phyloP scores from a whole-genome alignment of 352 stramenopile genomes.

The Peronospora destructor region DNA sequence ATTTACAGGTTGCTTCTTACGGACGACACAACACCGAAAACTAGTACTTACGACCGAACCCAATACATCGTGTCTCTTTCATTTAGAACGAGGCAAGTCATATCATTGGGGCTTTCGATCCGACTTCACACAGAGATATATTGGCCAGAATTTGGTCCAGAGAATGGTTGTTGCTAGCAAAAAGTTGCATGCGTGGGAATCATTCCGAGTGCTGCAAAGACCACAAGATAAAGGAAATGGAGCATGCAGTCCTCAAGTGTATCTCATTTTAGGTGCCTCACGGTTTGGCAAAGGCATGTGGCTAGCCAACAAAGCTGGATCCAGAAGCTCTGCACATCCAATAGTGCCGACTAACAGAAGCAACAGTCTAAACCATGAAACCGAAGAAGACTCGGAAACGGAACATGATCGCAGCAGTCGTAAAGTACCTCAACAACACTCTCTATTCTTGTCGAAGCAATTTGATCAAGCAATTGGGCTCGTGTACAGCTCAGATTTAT shows the following conservation, averaged over 20 bases:
- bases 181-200: conserved; percentile 66
- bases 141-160: conserved; percentile 74
- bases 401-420: conserved; percentile 12
- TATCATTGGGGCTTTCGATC: conserved; percentile 81
- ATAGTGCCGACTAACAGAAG: conserved; percentile 17
- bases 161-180: conserved; percentile 49
- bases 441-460: conserved; percentile 63
- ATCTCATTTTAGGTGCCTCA: conserved; percentile 67
- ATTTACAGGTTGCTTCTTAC: conserved; percentile 42
- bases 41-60: conserved; percentile 55
- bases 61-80: conserved; percentile 66
- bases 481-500: conserved; percentile 62
- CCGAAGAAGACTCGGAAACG: conserved; percentile 15
- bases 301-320: conserved; percentile 41
- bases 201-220: conserved; percentile 60
- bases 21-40: conserved; percentile 54
- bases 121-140: conserved; percentile 47
- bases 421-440: conserved; percentile 10
- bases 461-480: conserved; percentile 60
- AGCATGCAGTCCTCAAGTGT: conserved; percentile 31
- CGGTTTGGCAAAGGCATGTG: conserved; percentile 82
- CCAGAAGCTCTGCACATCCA: conserved; percentile 12
- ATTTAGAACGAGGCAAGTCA: conserved; percentile 61
- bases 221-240: conserved; percentile 18
- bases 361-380: conserved; percentile 12